A percentile compares a stretch with the other conserved stretches of the same genome.
Evolutionary conservation across 306 rosid genomes (phyloP).

Genomic region (Trifolium repens): DNA sequence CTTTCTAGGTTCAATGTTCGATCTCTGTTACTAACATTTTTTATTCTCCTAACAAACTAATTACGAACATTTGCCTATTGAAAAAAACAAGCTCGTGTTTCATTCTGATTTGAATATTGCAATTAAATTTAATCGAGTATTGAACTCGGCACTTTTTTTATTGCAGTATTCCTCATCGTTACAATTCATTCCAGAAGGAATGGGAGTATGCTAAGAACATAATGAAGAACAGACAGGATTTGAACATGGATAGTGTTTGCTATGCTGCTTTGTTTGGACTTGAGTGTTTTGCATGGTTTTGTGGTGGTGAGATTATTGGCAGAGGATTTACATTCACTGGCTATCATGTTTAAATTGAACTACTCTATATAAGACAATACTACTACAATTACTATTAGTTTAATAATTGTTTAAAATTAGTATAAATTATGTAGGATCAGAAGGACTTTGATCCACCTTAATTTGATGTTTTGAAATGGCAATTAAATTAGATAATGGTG

Average conservation of each 20-base stretch:
- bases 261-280: constrained; percentile 53
- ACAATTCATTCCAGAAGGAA: constrained; percentile 53
- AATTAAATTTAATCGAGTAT: neutral
- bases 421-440: constrained; percentile 8
- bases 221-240: constrained; percentile 42
- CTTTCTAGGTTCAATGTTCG: no score
- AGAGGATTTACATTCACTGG: constrained; percentile 63
- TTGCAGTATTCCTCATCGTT: constrained; percentile 57
- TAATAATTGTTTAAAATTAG: constrained; percentile 17
- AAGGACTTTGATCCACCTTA: constrained; percentile 23
- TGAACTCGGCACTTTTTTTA: neutral
- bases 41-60: no score
- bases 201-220: constrained; percentile 39
- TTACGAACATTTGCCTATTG: no score
- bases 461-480: constrained; percentile 3
- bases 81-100: no score
- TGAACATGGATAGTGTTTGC: constrained; percentile 48
- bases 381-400: constrained; percentile 14
- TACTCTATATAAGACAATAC: neutral
- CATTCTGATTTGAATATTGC: neutral
- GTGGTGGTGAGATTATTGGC: constrained; percentile 57
- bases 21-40: no score
- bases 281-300: constrained; percentile 65
- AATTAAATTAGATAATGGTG: neutral
- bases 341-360: constrained; percentile 46